Percentiles rank a stretch among this genome's conserved stretches.
phyloP scores from a whole-genome alignment of 2,329 filamentous ascomycete species.

The Hypocrella siamensis region DNA sequence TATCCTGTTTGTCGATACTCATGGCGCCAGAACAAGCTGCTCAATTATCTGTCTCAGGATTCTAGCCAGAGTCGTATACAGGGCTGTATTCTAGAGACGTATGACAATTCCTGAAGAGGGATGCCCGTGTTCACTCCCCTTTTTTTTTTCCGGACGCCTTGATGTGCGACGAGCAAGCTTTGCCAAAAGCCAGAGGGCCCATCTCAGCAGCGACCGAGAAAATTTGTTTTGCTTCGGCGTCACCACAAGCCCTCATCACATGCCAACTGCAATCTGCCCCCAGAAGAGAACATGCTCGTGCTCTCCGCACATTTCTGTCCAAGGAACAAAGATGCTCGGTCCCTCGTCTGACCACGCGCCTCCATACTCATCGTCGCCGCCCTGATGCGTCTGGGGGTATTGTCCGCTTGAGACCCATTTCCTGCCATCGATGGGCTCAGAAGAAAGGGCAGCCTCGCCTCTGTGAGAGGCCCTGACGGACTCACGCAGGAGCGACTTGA shows the following conservation, averaged over 20 bases:
- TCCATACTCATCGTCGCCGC: conserved; percentile 7
- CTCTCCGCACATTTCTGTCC: conserved; percentile 12
- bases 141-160: too few relatives aligned
- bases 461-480: conserved; percentile 10
- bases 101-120: too few relatives aligned
- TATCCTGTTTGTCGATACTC: too few relatives aligned
- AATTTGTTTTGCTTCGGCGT: neutral
- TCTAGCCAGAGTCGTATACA: too few relatives aligned
- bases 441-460: conserved; percentile 10
- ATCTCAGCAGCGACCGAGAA: neutral
- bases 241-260: neutral
- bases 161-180: too few relatives aligned
- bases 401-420: conserved; percentile 11
- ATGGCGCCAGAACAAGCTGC: too few relatives aligned
- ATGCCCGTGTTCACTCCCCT: too few relatives aligned
- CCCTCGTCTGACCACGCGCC: conserved; percentile 10
- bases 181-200: too few relatives aligned
- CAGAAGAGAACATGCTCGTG: conserved; percentile 10
- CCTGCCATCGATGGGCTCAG: conserved; percentile 14
- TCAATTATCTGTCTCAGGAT: too few relatives aligned
- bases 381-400: conserved; percentile 4
- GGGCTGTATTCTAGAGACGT: too few relatives aligned
- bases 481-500: conserved; percentile 13
- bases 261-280: conserved; percentile 6
- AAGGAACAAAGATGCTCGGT: conserved; percentile 11